Percentiles rank a stretch among this genome's conserved stretches.
Evolutionary conservation across 139 green algal species (phyloP).

Genomic region (Ostreobium quekettii): DNA sequence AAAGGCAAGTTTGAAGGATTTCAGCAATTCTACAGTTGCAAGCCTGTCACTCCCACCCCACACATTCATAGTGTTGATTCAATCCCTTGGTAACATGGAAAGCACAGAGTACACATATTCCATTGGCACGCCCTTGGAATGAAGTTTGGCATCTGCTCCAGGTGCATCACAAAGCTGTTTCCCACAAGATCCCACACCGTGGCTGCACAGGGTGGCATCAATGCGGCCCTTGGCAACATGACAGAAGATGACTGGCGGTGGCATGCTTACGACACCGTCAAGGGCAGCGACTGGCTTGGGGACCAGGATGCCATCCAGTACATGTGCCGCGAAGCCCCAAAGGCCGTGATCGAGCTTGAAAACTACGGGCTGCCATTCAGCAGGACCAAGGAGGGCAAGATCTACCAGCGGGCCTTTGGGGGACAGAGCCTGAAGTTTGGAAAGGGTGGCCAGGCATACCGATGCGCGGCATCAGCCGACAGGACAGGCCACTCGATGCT

Average conservation of each 20-base stretch:
- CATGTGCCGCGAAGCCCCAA: constrained; percentile 91
- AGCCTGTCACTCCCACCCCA: too few species aligned
- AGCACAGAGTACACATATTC: too few species aligned
- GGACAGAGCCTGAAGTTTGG: constrained; percentile 93
- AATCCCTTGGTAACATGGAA: too few species aligned
- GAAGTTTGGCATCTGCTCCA: too few species aligned
- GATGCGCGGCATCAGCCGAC: constrained; percentile 87
- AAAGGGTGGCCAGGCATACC: constrained; percentile 75
- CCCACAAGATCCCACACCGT: constrained; percentile 98
- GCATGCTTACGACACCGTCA: constrained; percentile 99
- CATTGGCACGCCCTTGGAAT: too few species aligned
- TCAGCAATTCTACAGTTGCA: too few species aligned
- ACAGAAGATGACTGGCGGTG: constrained; percentile 96
- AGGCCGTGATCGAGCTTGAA: constrained; percentile 95
- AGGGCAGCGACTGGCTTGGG: constrained; percentile 97
- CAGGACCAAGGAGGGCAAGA: constrained; percentile 95
- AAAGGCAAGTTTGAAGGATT: too few species aligned
- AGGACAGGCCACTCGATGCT: constrained; percentile 98
- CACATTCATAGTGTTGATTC: too few species aligned
- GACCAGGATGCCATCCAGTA: constrained; percentile 79
- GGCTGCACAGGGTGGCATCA: constrained; percentile 97
- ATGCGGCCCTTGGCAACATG: constrained; percentile 98
- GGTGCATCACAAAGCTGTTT: constrained; percentile 99
- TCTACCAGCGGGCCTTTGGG: constrained; percentile 98
- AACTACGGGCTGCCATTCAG: constrained; percentile 98